phyloP scores from a whole-genome alignment of 1,284 basidiomycete genomes.

The Neotropicomus parvogracilis region DNA sequence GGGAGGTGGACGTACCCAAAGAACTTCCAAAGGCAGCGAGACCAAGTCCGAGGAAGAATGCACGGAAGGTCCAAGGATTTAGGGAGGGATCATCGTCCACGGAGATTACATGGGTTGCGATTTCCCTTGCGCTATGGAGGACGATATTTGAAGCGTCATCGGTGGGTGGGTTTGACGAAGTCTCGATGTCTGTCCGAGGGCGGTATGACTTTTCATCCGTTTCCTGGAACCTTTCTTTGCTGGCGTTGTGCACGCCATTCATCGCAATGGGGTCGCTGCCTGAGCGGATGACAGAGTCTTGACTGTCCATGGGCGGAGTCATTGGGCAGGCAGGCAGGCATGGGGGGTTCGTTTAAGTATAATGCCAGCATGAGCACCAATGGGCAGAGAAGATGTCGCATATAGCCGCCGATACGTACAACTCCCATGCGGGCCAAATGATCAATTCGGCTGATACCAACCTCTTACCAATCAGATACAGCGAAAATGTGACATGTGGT shows the following conservation, averaged over 20 bases:
- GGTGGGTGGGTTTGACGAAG: slow-evolving; percentile 19
- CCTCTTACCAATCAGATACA: too few relatives aligned
- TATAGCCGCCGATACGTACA: too few relatives aligned
- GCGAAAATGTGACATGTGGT: too few relatives aligned
- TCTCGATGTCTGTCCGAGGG: slow-evolving; percentile 25
- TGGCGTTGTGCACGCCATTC: neutral
- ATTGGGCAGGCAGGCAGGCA: neutral
- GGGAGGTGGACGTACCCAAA: slow-evolving; percentile 28
- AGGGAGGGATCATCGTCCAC: slow-evolving; percentile 53
- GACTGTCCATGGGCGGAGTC: neutral
- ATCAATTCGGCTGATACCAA: too few relatives aligned
- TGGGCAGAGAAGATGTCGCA: too few relatives aligned
- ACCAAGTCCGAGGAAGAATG: slow-evolving; percentile 57
- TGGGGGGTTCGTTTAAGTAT: slow-evolving; percentile 1
- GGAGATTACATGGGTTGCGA: slow-evolving; percentile 51
- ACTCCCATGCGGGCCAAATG: too few relatives aligned
- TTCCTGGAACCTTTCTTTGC: neutral
- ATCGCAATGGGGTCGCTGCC: neutral
- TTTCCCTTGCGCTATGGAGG: slow-evolving; percentile 44
- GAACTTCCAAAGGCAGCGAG: slow-evolving; percentile 60
- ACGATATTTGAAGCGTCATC: slow-evolving; percentile 27
- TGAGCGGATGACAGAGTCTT: neutral
- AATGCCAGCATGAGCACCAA: too few relatives aligned
- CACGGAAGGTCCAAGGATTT: slow-evolving; percentile 56
- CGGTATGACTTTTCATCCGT: neutral